Evolutionary conservation across 164 flowering plant species (phyloP), one percentile per base, ranked within the genome.

Genomic region (Vitis riparia): DNA sequence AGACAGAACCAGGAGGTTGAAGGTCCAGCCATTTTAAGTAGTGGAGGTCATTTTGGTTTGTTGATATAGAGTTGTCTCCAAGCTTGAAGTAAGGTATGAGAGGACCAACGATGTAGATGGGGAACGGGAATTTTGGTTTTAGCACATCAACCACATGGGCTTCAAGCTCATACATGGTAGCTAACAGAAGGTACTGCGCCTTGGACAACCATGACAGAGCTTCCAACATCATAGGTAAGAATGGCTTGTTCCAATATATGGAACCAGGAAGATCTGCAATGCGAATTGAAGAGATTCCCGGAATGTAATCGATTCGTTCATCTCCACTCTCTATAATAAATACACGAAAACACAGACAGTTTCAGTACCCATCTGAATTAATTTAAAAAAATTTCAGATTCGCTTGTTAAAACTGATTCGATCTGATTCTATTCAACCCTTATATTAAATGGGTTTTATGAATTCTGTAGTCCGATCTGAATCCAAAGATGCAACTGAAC

Each of bases 101-200:
- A 0, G 83, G 84, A 11, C 83, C 87, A 61, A 83, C 32, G 0
- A 75, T 2, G 65, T 73, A 73, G 59, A 77, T 16, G 9, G 83
- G 87, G 48, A 75, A 56, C 5, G 72, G 23, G 30, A 77, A 66
- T 37, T 71, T 15, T 2, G 23, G 16, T 55, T 62, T 72, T 3
- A 79, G 23, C 6, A 72, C 64, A 9, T 78, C 77, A 3, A 76
- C 58, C 7, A 55, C 72, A 56, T 53, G 60, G 14, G 77, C 4
- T 73, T 82, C 85, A 11, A 82, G 76, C 68, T 80, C 79, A 48
- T 71, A 71, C 12, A 74, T 53, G 0, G 80, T 65, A 44, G 72
- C 57, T 49, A 77, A 30, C 0, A 82, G 51, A n/a, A 79, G 77
- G 49, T 70, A 76, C 2, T 73, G 69, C 1, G 77, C 69, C 55